Evolutionary conservation across 352 stramenopile genomes (phyloP), one percentile per base, ranked within the genome.

Genomic region (Saprolegnia parasitica): DNA sequence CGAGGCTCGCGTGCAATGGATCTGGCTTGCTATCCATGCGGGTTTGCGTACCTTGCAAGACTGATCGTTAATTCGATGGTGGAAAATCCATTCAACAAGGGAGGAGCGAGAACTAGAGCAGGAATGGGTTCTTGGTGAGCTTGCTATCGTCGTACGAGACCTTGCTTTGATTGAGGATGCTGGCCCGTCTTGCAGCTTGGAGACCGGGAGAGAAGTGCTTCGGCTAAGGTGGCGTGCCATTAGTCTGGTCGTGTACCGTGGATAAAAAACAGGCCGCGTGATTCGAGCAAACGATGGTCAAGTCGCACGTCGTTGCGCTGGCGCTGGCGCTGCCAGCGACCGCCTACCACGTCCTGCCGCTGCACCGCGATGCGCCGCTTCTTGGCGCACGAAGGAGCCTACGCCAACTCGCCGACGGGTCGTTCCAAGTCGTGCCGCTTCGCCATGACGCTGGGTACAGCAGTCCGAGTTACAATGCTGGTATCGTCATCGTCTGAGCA

Each of bases 401-500:
- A n/a, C 42, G 42, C 18, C 42, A n/a, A 10, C 63, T 70, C 11
- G 46, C 60, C 26, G 46, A 72, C 21, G 68, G 74, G 11, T 68
- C 63, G n/a, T 74, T 84, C 32, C 79, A 91, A 63, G 61, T 79
- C 37, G 77, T 93, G 24, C 85, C 85, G 50, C 68, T 93, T 26
- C 81, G 90, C 61, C 73, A 83, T 1, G 85, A 83, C 54, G 77
- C 90, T 55, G 84, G 81, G 81, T 88, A 67, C 52, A 75, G 56
- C 9, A 4, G 3, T 4, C 13, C 42, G 42, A 49, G n/a, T n/a
- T n/a, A n/a, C n/a, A n/a, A n/a, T 24, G 5, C 35, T 20, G 10
- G 29, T 65, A 47, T 13, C 49, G 10, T 70, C 15, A 8, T 55
- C 9, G 57, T 16, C 35, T 65, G 1, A 29, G 10, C 11, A 23